These are phyloP conservation scores for Leptographium flavum DNA, from an alignment of 2,329 filamentous ascomycete genomes.

Conservation along the genomic window DNA sequence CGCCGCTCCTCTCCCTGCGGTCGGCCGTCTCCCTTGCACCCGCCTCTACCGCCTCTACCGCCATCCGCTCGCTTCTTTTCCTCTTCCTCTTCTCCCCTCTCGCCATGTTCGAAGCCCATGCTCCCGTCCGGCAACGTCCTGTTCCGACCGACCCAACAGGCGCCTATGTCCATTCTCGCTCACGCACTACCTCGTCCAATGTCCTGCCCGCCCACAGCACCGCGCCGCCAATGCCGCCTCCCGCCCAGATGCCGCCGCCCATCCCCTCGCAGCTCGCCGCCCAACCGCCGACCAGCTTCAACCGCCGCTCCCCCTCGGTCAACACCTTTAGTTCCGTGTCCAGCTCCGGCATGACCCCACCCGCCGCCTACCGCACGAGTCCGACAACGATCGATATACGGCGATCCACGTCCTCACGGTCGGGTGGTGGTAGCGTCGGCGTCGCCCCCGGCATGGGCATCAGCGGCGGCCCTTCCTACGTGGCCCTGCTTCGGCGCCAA, in stretches of 20 bases:
- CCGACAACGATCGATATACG: conserved; percentile 46
- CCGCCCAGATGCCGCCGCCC: conserved; percentile 7
- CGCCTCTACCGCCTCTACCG: neutral
- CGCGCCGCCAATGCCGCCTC: conserved; percentile 12
- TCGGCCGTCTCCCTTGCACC: neutral
- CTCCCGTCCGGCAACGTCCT: conserved; percentile 16
- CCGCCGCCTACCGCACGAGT: conserved; percentile 41
- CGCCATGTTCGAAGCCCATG: conserved; percentile 19
- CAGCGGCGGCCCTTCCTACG: conserved; percentile 51
- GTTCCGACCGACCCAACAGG: conserved; percentile 27
- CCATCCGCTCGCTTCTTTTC: neutral
- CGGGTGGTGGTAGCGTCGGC: conserved; percentile 27
- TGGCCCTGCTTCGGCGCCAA: conserved; percentile 89
- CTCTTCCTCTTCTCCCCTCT: neutral
- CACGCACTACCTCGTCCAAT: conserved; percentile 42
- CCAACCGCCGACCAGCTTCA: conserved; percentile 24
- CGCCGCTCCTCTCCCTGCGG: neutral
- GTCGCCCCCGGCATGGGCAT: conserved; percentile 23
- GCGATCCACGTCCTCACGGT: conserved; percentile 70
- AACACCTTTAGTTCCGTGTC: conserved; percentile 56
- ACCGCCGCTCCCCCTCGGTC: conserved; percentile 48
- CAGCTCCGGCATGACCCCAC: conserved; percentile 33
- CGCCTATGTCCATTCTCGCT: conserved; percentile 39
- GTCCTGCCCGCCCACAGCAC: conserved; percentile 24
- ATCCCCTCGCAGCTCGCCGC: conserved; percentile 16